Conservation (phyloP, 257 asterid genomes). For the Dorcoceras hygrometricum region DNA sequence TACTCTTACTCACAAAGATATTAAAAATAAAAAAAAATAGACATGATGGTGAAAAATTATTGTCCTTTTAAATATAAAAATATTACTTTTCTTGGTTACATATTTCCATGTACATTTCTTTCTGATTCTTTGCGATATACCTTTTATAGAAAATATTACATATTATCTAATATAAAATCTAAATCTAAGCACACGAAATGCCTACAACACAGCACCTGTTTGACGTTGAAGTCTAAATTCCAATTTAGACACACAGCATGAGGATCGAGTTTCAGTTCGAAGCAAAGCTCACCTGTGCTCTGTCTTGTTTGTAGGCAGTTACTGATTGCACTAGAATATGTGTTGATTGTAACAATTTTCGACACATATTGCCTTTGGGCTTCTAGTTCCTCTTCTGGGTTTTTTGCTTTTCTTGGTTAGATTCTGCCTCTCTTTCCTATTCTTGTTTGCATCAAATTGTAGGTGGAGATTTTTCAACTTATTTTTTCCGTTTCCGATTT, state of each 20-base stretch:
- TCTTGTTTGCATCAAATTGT: neutral
- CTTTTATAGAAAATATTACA: too few species aligned
- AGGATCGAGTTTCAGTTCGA: conserved; percentile 53
- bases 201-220: neutral
- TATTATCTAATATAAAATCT: too few species aligned
- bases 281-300: conserved; percentile 23
- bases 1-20: too few species aligned
- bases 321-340: conserved; percentile 31
- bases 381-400: conserved; percentile 31
- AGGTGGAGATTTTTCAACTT: neutral
- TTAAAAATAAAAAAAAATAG: too few species aligned
- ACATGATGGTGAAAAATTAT: too few species aligned
- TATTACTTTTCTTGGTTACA: too few species aligned
- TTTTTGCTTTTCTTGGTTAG: conserved; percentile 43
- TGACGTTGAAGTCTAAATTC: conserved; percentile 26
- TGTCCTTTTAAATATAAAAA: too few species aligned
- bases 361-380: conserved; percentile 13
- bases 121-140: too few species aligned
- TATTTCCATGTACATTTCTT: too few species aligned
- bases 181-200: neutral
- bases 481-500: neutral
- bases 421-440: conserved; percentile 9
- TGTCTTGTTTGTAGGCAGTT: conserved; percentile 26
- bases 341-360: conserved; percentile 30
- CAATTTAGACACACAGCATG: conserved; percentile 35